Conservation (phyloP, 306 rosid genomes). For the Gastrolobium villosum region DNA sequence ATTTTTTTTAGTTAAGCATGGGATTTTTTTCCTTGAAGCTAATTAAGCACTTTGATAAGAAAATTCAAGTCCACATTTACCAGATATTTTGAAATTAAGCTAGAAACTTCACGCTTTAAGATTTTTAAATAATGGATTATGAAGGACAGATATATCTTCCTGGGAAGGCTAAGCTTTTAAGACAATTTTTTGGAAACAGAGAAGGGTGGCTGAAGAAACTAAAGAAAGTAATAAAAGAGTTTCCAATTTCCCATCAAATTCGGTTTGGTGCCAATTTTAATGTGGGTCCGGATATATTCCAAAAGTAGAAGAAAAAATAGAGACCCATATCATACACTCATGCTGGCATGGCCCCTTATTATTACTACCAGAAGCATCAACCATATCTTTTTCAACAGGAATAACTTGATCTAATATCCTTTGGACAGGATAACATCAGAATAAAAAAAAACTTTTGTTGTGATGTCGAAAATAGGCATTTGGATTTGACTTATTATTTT, state of each 20-base stretch:
- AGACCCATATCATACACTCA: conserved; percentile 28
- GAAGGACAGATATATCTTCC: not conserved
- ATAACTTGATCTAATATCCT: conserved; percentile 36
- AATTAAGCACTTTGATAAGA: not conserved
- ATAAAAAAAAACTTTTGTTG: conserved; percentile 48
- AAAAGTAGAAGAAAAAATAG: conserved; percentile 35
- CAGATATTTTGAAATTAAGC: conserved; percentile 11
- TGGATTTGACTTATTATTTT: conserved; percentile 46
- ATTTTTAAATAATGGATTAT: conserved; percentile 12
- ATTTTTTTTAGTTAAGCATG: no score
- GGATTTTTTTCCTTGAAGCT: not conserved
- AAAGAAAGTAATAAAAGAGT: conserved; percentile 10
- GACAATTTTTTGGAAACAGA: conserved; percentile 19
- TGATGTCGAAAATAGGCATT: conserved; percentile 40
- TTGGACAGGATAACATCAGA: conserved; percentile 39
- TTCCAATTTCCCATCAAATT: conserved; percentile 33
- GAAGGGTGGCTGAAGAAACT: not conserved
- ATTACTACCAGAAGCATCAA: conserved; percentile 41
- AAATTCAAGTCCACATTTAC: conserved; percentile 12
- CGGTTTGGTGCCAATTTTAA: conserved; percentile 29
- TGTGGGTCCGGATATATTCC: conserved; percentile 52
- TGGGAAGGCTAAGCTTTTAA: not conserved
- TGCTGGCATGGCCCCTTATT: conserved; percentile 47
- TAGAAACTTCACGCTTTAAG: not conserved
- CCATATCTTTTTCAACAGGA: conserved; percentile 54